Conservation (phyloP, 495 filamentous ascomycete genomes). For the Acidomyces sp. region DNA sequence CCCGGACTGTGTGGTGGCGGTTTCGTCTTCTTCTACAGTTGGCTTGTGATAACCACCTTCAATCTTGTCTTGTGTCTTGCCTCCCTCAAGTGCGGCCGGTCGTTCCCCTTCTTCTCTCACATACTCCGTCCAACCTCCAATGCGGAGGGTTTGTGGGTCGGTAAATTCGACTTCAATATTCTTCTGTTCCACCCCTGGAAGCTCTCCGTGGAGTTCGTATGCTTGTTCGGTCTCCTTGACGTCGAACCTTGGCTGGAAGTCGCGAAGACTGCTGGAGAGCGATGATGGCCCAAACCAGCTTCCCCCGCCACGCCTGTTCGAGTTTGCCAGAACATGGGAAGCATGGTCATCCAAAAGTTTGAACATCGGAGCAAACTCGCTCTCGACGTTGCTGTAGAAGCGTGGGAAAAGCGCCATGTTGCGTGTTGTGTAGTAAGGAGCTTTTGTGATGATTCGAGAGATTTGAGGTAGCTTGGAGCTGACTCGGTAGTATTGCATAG, state of each 20-base stretch:
- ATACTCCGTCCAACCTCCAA: constrained; percentile 54
- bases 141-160: constrained; percentile 60
- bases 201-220: constrained; percentile 79
- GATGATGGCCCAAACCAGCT: no score
- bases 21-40: constrained; percentile 51
- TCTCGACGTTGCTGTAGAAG: constrained; percentile 34
- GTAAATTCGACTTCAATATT: constrained; percentile 75
- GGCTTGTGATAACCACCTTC: constrained; percentile 36
- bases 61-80: constrained; percentile 21
- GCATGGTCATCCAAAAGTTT: constrained; percentile 66
- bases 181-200: constrained; percentile 68
- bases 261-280: constrained; percentile 21
- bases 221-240: constrained; percentile 50
- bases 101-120: constrained; percentile 30
- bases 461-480: constrained; percentile 14
- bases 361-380: constrained; percentile 55
- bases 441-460: constrained; percentile 8
- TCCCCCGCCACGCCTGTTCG: constrained; percentile 17
- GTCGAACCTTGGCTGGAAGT: constrained; percentile 69
- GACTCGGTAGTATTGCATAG: constrained; percentile 13
- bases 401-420: constrained; percentile 55
- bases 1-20: constrained; percentile 2
- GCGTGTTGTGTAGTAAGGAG: constrained; percentile 4
- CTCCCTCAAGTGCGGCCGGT: constrained; percentile 26
- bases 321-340: constrained; percentile 31